These are phyloP conservation scores for Extremus antarcticus DNA, from an alignment of 495 filamentous ascomycete species.

Conservation along the genomic window DNA sequence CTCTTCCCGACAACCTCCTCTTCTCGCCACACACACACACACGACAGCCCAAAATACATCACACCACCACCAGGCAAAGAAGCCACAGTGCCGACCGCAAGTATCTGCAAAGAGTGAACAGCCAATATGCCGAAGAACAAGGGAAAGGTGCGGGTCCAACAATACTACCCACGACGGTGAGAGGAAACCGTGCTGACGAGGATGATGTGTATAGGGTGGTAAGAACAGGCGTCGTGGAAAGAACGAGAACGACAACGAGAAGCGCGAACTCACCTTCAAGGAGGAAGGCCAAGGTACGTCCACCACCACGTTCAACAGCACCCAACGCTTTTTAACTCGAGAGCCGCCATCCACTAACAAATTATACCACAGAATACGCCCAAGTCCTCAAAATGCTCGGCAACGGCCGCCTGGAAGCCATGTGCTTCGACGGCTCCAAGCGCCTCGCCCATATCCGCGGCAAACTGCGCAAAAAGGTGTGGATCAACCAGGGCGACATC, in stretches of 20 bases:
- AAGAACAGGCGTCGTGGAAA: conserved; percentile 98
- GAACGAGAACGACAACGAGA: conserved; percentile 99
- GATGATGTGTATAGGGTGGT: conserved; percentile 58
- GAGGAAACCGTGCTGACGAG: background rate
- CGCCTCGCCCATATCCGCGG: conserved; percentile 78
- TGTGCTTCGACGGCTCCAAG: conserved; percentile 93
- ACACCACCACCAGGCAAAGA: conserved; percentile 8
- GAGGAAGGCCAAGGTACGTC: conserved; percentile 82
- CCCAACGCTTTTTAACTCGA: too few relatives aligned
- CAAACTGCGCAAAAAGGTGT: conserved; percentile 92
- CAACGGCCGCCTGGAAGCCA: conserved; percentile 90
- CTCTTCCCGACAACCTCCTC: background rate
- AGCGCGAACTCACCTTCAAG: conserved; percentile 97
- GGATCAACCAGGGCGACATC: conserved; percentile 97
- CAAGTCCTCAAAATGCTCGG: conserved; percentile 98
- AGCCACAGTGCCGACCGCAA: conserved; percentile 5
- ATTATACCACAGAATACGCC: conserved; percentile 95
- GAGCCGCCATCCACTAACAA: too few relatives aligned
- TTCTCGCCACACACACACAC: background rate
- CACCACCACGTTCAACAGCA: too few relatives aligned
- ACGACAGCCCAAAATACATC: background rate
- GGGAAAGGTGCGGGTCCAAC: conserved; percentile 65
- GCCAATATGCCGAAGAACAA: conserved; percentile 92
- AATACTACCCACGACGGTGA: background rate
- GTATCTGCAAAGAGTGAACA: background rate